Base-by-base conservation (phyloP, 495 filamentous ascomycete species). In the Talaromyces trachyspermus region DNA sequence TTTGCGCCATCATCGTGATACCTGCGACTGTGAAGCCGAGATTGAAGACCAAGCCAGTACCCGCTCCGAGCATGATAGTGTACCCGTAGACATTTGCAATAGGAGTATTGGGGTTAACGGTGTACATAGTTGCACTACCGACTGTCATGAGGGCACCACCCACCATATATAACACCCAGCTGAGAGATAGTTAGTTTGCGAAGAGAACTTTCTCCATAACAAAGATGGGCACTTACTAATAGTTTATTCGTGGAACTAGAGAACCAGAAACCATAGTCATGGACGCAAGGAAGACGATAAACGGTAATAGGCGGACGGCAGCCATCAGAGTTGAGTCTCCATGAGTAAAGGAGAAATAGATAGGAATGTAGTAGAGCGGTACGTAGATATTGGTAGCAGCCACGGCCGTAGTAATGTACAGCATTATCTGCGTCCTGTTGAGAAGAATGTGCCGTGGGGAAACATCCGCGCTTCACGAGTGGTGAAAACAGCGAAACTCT, bases 221-320 rank as follows among this genome's bases (percentile, higher is more conserved):
- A 54, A 72, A 83, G 65, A 77, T 72, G 11, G 70, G 69, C 65
- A 73, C 72, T 59, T 79, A 80, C 45, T 68, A 65, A 48, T 70
- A 66, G 5, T 66, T 64, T 27, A 62, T 54, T 35, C 61, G 62
- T 23, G 19, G 69, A 68, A 39, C 66, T 55, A 37, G 56, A 59
- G 8, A 66, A 57, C 22, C 81, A 59, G 32, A 76, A 58, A 19
- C 79, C 78, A 39, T 72, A 65, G 18, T 51, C 24, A n/a, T 55
- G 19, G 52, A 29, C 37, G 9, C 18, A 72, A 57, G 18, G 30
- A 43, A 17, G 19, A 60, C 40, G 5, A 64, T 45, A n/a, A 60
- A 56, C 0, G 58, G 58, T 25, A 51, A 53, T 0, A 75, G 60
- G 11, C 61, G 69, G 0, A 66, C 63, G 0, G 69, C 73, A 0